phyloP scores from a whole-genome alignment of 2,329 filamentous ascomycete genomes.

The Talaromyces sp. region DNA sequence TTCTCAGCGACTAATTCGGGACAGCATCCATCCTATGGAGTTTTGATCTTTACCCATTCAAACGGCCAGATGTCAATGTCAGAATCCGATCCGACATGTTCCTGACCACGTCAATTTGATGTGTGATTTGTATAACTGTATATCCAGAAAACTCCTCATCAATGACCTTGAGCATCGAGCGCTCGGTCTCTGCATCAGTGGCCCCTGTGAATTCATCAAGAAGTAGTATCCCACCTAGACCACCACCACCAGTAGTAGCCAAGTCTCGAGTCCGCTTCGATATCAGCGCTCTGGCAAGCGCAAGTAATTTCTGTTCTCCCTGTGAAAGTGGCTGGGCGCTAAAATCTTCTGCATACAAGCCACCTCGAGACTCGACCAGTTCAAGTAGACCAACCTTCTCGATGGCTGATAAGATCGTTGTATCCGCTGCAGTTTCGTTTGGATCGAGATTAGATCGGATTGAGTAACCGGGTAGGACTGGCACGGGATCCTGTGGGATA shows the following conservation, averaged over 20 bases:
- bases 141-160: conserved; percentile 2
- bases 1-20: too few species aligned
- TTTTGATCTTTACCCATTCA: too few species aligned
- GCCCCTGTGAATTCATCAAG: conserved; percentile 4
- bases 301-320: conserved; percentile 49
- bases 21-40: too few species aligned
- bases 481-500: conserved; percentile 49
- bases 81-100: background rate
- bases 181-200: conserved; percentile 3
- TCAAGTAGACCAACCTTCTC: conserved; percentile 43
- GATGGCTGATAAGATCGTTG: conserved; percentile 39
- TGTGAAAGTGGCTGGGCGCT: conserved; percentile 34
- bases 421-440: conserved; percentile 28
- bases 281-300: conserved; percentile 38
- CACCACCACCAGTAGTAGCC: background rate
- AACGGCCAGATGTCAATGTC: background rate
- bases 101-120: conserved; percentile 1
- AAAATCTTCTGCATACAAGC: conserved; percentile 32
- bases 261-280: background rate
- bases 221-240: background rate
- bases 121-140: conserved; percentile 3
- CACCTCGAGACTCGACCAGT: conserved; percentile 32
- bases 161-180: background rate
- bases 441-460: conserved; percentile 49
- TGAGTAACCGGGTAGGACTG: conserved; percentile 39